A percentile compares a stretch with the other conserved stretches of the same genome.
phyloP scores from a whole-genome alignment of 768 basidiomycete genomes.

The Calvatia gigantea region DNA sequence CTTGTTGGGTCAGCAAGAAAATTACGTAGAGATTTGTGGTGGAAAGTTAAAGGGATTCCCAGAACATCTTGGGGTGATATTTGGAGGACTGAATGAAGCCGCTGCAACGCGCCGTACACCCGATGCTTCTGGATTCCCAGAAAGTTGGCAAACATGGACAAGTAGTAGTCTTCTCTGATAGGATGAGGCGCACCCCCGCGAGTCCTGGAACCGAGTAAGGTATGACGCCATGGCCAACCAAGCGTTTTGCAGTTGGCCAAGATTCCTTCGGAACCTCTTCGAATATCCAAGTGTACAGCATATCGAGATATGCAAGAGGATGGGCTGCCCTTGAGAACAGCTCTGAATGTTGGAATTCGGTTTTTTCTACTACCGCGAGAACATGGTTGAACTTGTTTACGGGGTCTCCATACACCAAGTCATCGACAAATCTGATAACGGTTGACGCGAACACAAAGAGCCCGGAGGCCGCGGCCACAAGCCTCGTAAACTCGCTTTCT shows the following conservation, averaged over 20 bases:
- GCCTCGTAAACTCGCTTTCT: not conserved
- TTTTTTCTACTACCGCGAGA: not conserved
- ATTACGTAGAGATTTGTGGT: not conserved
- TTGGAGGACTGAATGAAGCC: not conserved
- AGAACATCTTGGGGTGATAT: not conserved
- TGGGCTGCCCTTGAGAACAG: too few species aligned
- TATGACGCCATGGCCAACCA: not conserved
- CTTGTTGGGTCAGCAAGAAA: not conserved
- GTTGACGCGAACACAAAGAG: slow-evolving; percentile 24
- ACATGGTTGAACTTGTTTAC: not conserved
- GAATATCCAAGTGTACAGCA: slow-evolving; percentile 2
- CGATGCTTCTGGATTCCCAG: not conserved
- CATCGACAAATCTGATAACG: slow-evolving; percentile 19
- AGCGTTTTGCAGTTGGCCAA: not conserved
- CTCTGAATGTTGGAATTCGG: not conserved
- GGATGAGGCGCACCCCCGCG: too few species aligned
- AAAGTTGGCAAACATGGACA: too few species aligned
- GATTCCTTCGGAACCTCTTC: not conserved
- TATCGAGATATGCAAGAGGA: slow-evolving; percentile 3
- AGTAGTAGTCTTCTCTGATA: too few species aligned
- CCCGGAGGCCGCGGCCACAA: slow-evolving; percentile 19
- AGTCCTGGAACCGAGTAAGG: not conserved
- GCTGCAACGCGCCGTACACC: not conserved
- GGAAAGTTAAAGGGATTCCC: not conserved
- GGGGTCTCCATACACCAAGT: slow-evolving; percentile 1